phyloP scores from a whole-genome alignment of 2,329 filamentous ascomycete species.

The Trichothecium sympodiale region DNA sequence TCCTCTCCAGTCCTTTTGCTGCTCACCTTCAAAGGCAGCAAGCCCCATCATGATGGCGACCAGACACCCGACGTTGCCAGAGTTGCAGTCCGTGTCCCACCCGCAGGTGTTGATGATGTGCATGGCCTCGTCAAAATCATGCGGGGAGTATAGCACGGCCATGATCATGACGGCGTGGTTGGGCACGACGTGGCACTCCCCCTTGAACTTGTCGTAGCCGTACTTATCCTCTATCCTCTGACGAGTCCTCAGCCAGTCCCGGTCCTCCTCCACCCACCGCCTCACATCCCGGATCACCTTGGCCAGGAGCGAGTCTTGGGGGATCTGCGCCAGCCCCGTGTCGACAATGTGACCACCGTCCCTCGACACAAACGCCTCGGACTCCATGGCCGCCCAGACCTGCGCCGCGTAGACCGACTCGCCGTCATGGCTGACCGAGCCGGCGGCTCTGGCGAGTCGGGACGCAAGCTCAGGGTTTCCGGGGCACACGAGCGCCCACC shows the following conservation, averaged over 20 bases:
- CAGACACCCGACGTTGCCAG: constrained; percentile 23
- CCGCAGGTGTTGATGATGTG: constrained; percentile 23
- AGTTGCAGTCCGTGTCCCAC: constrained; percentile 28
- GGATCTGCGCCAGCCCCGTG: constrained; percentile 16
- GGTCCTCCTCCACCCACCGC: constrained; percentile 10
- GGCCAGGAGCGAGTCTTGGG: constrained; percentile 16
- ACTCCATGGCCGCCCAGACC: constrained; percentile 27
- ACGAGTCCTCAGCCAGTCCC: constrained; percentile 20
- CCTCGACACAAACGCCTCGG: constrained; percentile 20
- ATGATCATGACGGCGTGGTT: constrained; percentile 23
- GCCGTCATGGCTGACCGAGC: constrained; percentile 25
- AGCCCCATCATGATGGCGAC: constrained; percentile 23
- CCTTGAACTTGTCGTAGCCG: constrained; percentile 18
- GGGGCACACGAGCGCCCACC: constrained; percentile 21
- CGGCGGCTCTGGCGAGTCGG: constrained; percentile 19
- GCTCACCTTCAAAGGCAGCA: constrained; percentile 11
- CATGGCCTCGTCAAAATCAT: constrained; percentile 20
- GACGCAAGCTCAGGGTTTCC: constrained; percentile 19
- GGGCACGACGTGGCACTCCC: constrained; percentile 20
- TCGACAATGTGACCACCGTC: constrained; percentile 21
- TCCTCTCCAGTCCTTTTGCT: constrained; percentile 18
- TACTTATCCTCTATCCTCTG: constrained; percentile 20
- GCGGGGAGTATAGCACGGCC: constrained; percentile 16
- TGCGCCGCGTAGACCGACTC: constrained; percentile 23
- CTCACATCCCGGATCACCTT: constrained; percentile 17